Evolutionary conservation across 306 rosid species (phyloP), one percentile per base, ranked within the genome.

Genomic region (Astragalus glycyphyllos): DNA sequence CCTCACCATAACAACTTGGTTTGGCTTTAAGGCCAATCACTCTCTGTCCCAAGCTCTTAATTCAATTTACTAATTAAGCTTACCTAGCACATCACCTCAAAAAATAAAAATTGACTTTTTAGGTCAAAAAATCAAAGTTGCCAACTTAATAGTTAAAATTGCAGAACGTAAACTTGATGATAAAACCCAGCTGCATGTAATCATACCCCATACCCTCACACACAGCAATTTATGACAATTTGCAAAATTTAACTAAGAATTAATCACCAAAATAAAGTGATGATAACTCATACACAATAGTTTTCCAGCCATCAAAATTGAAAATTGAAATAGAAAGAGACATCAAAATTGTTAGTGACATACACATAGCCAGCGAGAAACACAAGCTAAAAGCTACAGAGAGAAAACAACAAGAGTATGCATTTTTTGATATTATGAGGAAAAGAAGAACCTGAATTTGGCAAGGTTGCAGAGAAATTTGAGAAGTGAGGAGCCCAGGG

Each of bases 401-500:
- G 42, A 65, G 35, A 11, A 53, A 46, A 29, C 9, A 65, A 65
- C 7, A 37, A 40, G 17, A 17, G 48, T 23, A 42, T 2, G 48
- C 53, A 42, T 3, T 8, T 7, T 49, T 62, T 26, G 58, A 13
- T 35, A 40, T 5, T 44, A 53, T 2, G 37, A 37, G 67, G 82
- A 34, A 40, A 40, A 26, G 4, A 26, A 17, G 53, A 55, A 81
- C 66, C 80, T 55, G 85, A 62, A 64, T 3, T 9, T 40, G 68
- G 40, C 12, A 34, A 51, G 61, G 72, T 45, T 12, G 40, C 6
- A 7, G 50, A 70, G 72, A 58, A 68, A 44, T 45, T 53, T 37
- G 40, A 55, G 38, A 26, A 34, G 35, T 17, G 53, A 14, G 68
- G 17, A 5, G 66, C 41, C 46, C 32, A 37, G 23, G 65, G 9